Evolutionary conservation across 768 basidiomycete species (phyloP).

Genomic region (Boletus patriciae): DNA sequence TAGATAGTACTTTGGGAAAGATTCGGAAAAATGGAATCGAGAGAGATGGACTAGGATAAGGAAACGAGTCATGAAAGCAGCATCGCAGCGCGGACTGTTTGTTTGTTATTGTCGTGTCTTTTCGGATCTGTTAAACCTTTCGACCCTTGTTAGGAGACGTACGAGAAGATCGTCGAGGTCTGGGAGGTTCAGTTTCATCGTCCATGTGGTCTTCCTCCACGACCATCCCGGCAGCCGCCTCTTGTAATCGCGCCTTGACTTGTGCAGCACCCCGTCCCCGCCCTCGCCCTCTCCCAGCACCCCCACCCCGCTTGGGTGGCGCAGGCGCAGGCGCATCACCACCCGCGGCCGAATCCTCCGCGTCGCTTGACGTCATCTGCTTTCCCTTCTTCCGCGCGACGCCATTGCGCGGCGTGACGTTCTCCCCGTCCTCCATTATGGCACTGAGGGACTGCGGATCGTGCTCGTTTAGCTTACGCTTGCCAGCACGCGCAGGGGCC

Average conservation of each 20-base stretch:
- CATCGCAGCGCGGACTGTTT: neutral
- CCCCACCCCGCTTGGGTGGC: conserved; percentile 18
- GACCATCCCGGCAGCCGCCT: conserved; percentile 27
- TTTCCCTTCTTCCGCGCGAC: conserved; percentile 27
- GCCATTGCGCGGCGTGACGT: conserved; percentile 4
- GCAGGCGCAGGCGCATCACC: conserved; percentile 8
- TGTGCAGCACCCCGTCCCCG: conserved; percentile 19
- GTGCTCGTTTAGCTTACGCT: conserved; percentile 39
- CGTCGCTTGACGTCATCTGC: conserved; percentile 14
- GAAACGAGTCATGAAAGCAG: neutral
- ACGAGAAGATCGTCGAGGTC: conserved; percentile 37
- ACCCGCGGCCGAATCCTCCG: conserved; percentile 13
- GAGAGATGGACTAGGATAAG: neutral
- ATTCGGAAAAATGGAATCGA: conserved; percentile 4
- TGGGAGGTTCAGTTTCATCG: conserved; percentile 23
- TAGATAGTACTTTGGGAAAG: conserved; percentile 4
- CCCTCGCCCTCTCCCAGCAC: conserved; percentile 23
- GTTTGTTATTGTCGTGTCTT: neutral
- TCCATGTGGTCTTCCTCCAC: conserved; percentile 33
- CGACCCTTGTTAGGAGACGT: conserved; percentile 35
- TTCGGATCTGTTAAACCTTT: conserved; percentile 4
- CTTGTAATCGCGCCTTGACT: conserved; percentile 23
- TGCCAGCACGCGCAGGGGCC: conserved; percentile 30
- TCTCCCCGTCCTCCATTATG: conserved; percentile 22
- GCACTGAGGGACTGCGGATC: conserved; percentile 29